Evolutionary conservation across 257 asterid species (phyloP), one percentile per base, ranked within the genome.

Genomic region (Gentiana macrophylla): DNA sequence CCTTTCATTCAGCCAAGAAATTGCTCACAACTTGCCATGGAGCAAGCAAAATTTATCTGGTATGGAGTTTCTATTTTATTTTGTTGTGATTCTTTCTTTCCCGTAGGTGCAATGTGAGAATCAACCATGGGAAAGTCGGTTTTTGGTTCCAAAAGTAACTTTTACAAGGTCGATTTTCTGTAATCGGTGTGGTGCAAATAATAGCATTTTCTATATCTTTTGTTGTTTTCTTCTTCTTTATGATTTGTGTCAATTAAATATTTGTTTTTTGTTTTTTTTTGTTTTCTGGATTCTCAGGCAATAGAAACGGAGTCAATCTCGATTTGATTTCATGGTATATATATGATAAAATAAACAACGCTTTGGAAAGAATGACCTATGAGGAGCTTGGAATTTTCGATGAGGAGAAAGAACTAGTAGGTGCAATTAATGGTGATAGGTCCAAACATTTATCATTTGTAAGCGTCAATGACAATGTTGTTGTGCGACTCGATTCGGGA

Each of bases 31-130:
- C 73, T 70, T 91, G 96, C 61, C 85, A 84, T 52, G 64, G 67
- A 5, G 96, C 94, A 44, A 86, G 98, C 91, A 91, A 84, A 57
- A 77, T 91, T 53, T 91, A 77, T 73, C 80, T 91, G 89, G 96
- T 86, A 15, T 15, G 24, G 24, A 32, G 24, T 11, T 53, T 59
- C 4, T 6, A 7, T 43, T 38, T 52, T 45, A 4, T 6, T n/a
- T 49, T 4, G 11, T 24, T 9, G 43, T 49, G 43, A 50, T 52
- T 37, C 10, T 1, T 24, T 9, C 24, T 15, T 15, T 15, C 24
- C 24, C 24, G 24, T 15, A 15, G 24, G 24, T 15, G 24, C 24
- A 15, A 15, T 15, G 24, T 15, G 24, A 15, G 24, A 15, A 15
- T 15, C 24, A 15, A 15, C 24, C 24, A 15, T 15, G 24, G 24